Base-by-base conservation (phyloP, 2,329 filamentous ascomycete species). In the Claviceps fusiformis region DNA sequence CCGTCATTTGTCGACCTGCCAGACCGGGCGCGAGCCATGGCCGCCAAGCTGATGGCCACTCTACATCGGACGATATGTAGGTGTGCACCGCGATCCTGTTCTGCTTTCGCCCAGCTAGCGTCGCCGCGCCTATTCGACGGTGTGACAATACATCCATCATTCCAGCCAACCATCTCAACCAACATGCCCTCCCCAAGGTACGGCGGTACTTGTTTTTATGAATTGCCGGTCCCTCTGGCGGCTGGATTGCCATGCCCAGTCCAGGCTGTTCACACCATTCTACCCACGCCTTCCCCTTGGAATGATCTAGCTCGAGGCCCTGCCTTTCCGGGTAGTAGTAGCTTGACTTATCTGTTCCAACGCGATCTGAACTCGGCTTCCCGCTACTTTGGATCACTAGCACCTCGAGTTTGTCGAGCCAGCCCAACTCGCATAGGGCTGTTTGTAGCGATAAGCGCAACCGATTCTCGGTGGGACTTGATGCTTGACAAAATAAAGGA, bases 81-180 rank as follows among this genome's bases (percentile, higher is more conserved):
- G n/a, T n/a, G n/a, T n/a, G n/a, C 24, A 24, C 31, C 50, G 61
- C 61, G 59, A 61, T 61, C 55, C 59, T 58, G 56, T 59, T 56
- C 59, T 59, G 58, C 60, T 63, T 64, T 64, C 66, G 63, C 60
- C 55, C 56, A 59, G 50, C 58, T 66, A 64, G 65, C 62, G 61
- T 66, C 60, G 59, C 58, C 63, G 63, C 65, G 64, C 64, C 66
- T 65, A 63, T 65, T 62, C 49, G 45, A 47, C 15, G 45, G 11
- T 24, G 19, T 19, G 19, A 27, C 44, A 46, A 27, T 46, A 19
- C 27, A 11, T 19, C 37, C 29, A 31, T 43, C 37, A 51, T 5
- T 51, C 29, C 27, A 8, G 29, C 33, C 44, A 46, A 27, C 29
- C 11, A n/a, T 1, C 9, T 8, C 15, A 41, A n/a, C 3, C 4